Evolutionary conservation across 2,329 filamentous ascomycete genomes (phyloP).

Genomic region (Orbilia ellipsospora): DNA sequence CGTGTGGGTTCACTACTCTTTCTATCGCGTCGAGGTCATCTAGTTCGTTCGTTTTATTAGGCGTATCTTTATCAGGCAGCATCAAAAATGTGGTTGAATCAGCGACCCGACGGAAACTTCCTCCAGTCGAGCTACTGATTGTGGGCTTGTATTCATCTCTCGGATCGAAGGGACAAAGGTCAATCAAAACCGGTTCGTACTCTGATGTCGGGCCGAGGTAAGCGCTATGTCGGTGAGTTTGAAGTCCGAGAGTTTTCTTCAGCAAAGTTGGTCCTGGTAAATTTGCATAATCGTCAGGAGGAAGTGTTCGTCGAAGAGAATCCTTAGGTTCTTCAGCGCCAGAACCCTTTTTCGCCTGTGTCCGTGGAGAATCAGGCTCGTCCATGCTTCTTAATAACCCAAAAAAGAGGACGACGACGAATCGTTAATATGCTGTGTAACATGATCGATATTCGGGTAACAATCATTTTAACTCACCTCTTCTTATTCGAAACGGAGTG

Average conservation of each 20-base stretch:
- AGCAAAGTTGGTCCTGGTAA: conserved; percentile 47
- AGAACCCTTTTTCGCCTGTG: conserved; percentile 38
- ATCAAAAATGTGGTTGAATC: conserved; percentile 82
- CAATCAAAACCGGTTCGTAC: conserved; percentile 84
- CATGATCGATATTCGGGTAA: conserved; percentile 35
- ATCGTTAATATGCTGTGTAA: conserved; percentile 24
- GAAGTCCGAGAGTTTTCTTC: conserved; percentile 72
- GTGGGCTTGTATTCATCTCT: conserved; percentile 82
- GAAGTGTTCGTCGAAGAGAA: conserved; percentile 53
- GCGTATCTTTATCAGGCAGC: conserved; percentile 78
- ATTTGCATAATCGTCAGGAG: conserved; percentile 52
- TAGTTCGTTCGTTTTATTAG: conserved; percentile 75
- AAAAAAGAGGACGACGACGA: conserved; percentile 31
- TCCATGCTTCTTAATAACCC: conserved; percentile 56
- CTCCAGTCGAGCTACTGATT: conserved; percentile 64
- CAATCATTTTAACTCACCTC: conserved; percentile 67
- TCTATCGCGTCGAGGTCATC: conserved; percentile 74
- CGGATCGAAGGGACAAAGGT: conserved; percentile 81
- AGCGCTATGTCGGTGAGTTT: conserved; percentile 81
- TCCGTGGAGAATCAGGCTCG: conserved; percentile 57
- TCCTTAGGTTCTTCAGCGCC: conserved; percentile 48
- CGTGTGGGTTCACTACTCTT: conserved; percentile 78
- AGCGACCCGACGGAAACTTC: conserved; percentile 79
- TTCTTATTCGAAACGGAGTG: conserved; percentile 70
- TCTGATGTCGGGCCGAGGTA: conserved; percentile 86